These are phyloP conservation scores for Fusarium mexicanum DNA, from an alignment of 2,329 filamentous ascomycete genomes.

Conservation along the genomic window DNA sequence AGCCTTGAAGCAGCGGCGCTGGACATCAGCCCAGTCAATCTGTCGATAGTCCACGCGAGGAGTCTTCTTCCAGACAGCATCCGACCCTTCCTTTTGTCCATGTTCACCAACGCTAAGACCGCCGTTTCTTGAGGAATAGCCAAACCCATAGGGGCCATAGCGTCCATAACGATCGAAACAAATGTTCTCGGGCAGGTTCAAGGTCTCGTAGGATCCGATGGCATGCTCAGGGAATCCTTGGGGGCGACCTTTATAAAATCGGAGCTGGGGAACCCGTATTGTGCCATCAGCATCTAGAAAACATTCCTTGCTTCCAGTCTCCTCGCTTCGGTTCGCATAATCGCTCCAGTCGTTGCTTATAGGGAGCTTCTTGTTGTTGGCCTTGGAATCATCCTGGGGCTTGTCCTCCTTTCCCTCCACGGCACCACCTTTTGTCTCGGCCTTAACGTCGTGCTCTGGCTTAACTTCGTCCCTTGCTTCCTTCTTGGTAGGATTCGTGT, in stretches of 20 bases:
- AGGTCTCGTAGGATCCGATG: conserved; percentile 84
- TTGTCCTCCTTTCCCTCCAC: conserved; percentile 5
- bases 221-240: conserved; percentile 85
- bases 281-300: conserved; percentile 77
- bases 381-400: conserved; percentile 18
- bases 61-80: conserved; percentile 77
- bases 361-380: conserved; percentile 35
- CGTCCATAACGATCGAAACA: conserved; percentile 94
- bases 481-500: conserved; percentile 5
- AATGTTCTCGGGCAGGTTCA: conserved; percentile 82
- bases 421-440: conserved; percentile 4
- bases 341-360: conserved; percentile 49
- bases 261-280: conserved; percentile 73
- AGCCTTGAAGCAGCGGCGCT: conserved; percentile 75
- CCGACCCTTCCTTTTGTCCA: conserved; percentile 83
- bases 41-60: conserved; percentile 80
- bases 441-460: conserved; percentile 8
- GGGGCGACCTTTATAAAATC: conserved; percentile 80
- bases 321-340: conserved; percentile 52
- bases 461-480: conserved; percentile 4
- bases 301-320: conserved; percentile 72
- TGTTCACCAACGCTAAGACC: conserved; percentile 87
- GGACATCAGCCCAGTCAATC: conserved; percentile 81
- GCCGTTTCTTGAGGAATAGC: conserved; percentile 81
- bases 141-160: conserved; percentile 88